Percentiles rank a stretch among this genome's conserved stretches.
Conservation (phyloP, 2,329 filamentous ascomycete genomes). For the Sclerotinia minor region DNA sequence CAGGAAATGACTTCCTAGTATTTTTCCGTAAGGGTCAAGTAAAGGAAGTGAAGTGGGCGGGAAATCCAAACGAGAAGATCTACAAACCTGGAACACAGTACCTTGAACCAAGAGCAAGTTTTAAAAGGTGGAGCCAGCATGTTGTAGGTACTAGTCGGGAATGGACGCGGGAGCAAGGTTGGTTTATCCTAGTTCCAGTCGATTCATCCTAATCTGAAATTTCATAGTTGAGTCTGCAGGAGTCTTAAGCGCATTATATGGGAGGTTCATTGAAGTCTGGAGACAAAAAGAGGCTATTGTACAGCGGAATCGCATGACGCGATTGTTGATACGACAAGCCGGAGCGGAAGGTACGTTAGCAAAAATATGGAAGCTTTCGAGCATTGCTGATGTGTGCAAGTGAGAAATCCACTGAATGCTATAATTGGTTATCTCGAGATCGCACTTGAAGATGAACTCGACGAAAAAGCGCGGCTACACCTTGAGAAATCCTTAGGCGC, state of each 20-base stretch:
- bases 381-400: constrained; percentile 59
- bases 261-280: constrained; percentile 91
- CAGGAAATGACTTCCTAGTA: constrained; percentile 81
- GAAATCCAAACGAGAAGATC: constrained; percentile 80
- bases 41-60: constrained; percentile 77
- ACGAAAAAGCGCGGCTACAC: constrained; percentile 81
- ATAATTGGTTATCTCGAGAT: constrained; percentile 96
- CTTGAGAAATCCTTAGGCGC: constrained; percentile 82
- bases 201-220: neutral
- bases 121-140: constrained; percentile 78
- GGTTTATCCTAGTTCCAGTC: neutral
- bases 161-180: constrained; percentile 77
- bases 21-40: constrained; percentile 79
- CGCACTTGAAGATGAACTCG: constrained; percentile 75
- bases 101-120: constrained; percentile 76
- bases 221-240: constrained; percentile 75
- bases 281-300: constrained; percentile 83
- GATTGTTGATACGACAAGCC: constrained; percentile 52
- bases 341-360: constrained; percentile 18
- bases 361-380: neutral
- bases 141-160: constrained; percentile 76
- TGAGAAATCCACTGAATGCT: constrained; percentile 87
- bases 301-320: constrained; percentile 73
- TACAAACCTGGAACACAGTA: constrained; percentile 72
- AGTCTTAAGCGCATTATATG: constrained; percentile 81